Base-by-base conservation (phyloP, 2,329 filamentous ascomycete genomes). In the Alternaria postmessia region DNA sequence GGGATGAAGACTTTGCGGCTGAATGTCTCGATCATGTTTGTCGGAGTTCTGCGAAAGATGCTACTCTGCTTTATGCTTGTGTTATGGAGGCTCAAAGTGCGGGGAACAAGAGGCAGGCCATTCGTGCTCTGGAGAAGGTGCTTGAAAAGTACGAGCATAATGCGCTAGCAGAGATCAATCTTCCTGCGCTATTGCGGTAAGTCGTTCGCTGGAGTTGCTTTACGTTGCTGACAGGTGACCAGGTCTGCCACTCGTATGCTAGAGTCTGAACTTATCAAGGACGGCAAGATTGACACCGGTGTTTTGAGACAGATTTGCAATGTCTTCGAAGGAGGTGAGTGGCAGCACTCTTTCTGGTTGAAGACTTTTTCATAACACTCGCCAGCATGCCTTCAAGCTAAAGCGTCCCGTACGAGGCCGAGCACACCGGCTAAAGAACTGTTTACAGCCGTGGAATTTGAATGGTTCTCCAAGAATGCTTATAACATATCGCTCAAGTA, bases 401-500 rank as follows among this genome's bases (percentile, higher is more conserved):
- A 80, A 72, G 52, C 80, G 80, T 64, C 74, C 68, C 41, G 69
- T 80, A 18, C 81, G 80, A 8, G 76, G 78, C 32, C 86, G 78
- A 62, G 58, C 82, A 72, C 56, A 32, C 56, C 84, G 1, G 59
- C 84, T 0, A 68, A 74, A 24, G 67, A 75, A 42, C 53, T 70
- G 1, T 93, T 93, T 71, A 86, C 84, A 0, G 59, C 84, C 0
- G 75, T 82, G 3, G 93, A 97, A 68, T 81, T 96, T 4, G 86
- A 94, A 66, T 96, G 93, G 93, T 94, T 96, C 74, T 90, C 89
- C 38, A 89, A 89, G 63, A 94, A 91, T 64, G 85, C 90, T 1
- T 96, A 96, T 80, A 96, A 95, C 66, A 76, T 93, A 7, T 89
- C 88, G 0, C 78, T 94, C 5, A 87, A 88, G 61, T 82, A 89